Evolutionary conservation across 1,139 yeast species (phyloP).

Genomic region (Pneumocystis canis): DNA sequence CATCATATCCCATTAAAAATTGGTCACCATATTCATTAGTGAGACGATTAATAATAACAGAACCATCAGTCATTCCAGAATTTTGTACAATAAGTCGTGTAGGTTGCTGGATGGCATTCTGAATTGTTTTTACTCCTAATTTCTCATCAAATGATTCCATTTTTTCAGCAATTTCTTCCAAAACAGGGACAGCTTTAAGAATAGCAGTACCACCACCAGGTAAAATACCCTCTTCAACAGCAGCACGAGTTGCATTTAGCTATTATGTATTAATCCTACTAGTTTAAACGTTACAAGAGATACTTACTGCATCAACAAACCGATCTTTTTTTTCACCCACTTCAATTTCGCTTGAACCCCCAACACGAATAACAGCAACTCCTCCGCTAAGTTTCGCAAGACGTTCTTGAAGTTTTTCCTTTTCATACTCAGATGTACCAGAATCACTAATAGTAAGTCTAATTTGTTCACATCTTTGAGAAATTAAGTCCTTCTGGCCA

Average conservation of each 20-base stretch:
- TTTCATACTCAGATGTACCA: slow-evolving; percentile 82
- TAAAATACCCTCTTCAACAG: slow-evolving; percentile 96
- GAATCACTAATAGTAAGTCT: slow-evolving; percentile 61
- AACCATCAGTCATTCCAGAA: slow-evolving; percentile 90
- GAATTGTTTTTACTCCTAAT: slow-evolving; percentile 91
- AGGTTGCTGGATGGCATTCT: slow-evolving; percentile 91
- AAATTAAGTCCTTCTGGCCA: slow-evolving; percentile 78
- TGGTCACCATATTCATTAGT: slow-evolving; percentile 66
- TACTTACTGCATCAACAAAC: slow-evolving; percentile 73
- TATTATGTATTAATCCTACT: not conserved
- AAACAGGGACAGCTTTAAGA: slow-evolving; percentile 77
- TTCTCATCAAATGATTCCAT: slow-evolving; percentile 93
- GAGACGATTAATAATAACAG: slow-evolving; percentile 92
- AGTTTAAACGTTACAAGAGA: not conserved
- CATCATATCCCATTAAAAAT: slow-evolving; percentile 86
- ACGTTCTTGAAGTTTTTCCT: slow-evolving; percentile 96
- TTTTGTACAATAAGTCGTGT: slow-evolving; percentile 94
- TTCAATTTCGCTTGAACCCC: slow-evolving; percentile 96
- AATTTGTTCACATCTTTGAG: slow-evolving; percentile 91
- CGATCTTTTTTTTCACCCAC: slow-evolving; percentile 99
- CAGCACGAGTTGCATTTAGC: slow-evolving; percentile 96
- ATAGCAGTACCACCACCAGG: slow-evolving; percentile 99
- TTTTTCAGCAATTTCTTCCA: slow-evolving; percentile 47
- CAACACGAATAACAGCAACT: slow-evolving; percentile 96
- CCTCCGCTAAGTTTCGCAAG: slow-evolving; percentile 97